Percentiles rank a stretch among this genome's conserved stretches.
These are phyloP conservation scores for Eragrostis nindensis DNA, from an alignment of 176 grass and related monocot genomes.

Conservation along the genomic window DNA sequence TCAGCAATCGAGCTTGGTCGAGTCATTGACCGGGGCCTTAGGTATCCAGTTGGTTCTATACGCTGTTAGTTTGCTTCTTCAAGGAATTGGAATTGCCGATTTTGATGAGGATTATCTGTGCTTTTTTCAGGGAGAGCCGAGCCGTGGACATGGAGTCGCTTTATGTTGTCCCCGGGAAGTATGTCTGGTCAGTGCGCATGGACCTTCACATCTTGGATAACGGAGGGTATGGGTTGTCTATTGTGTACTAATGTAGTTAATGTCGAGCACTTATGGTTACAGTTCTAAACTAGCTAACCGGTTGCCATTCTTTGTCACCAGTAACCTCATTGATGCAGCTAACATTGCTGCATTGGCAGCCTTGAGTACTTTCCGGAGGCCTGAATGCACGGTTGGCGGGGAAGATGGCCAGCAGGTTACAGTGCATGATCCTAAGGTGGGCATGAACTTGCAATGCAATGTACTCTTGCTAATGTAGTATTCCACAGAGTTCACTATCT, in stretches of 20 bases:
- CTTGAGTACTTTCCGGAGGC: constrained; percentile 78
- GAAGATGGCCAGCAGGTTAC: constrained; percentile 83
- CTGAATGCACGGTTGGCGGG: constrained; percentile 81
- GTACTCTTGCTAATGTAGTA: background rate
- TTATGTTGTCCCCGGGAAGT: constrained; percentile 87
- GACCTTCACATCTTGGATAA: constrained; percentile 99
- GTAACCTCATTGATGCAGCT: constrained; percentile 93
- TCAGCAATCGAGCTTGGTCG: constrained; percentile 85
- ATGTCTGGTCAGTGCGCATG: constrained; percentile 81
- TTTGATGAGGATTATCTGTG: background rate
- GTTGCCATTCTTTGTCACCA: constrained; percentile 21
- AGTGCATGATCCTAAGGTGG: constrained; percentile 79
- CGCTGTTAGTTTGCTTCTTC: background rate
- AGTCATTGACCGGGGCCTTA: constrained; percentile 85
- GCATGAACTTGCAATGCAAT: constrained; percentile 15
- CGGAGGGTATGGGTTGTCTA: constrained; percentile 59
- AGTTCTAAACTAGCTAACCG: background rate
- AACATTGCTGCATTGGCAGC: constrained; percentile 92
- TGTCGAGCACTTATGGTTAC: background rate
- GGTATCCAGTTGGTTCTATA: constrained; percentile 49
- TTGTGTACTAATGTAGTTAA: constrained; percentile 19
- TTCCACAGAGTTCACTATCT: background rate
- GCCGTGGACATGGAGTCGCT: constrained; percentile 97
- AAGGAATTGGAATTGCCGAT: background rate
- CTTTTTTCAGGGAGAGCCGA: constrained; percentile 80